Evolutionary conservation across 2,329 filamentous ascomycete species (phyloP).

Genomic region (Diaporthe amygdali): DNA sequence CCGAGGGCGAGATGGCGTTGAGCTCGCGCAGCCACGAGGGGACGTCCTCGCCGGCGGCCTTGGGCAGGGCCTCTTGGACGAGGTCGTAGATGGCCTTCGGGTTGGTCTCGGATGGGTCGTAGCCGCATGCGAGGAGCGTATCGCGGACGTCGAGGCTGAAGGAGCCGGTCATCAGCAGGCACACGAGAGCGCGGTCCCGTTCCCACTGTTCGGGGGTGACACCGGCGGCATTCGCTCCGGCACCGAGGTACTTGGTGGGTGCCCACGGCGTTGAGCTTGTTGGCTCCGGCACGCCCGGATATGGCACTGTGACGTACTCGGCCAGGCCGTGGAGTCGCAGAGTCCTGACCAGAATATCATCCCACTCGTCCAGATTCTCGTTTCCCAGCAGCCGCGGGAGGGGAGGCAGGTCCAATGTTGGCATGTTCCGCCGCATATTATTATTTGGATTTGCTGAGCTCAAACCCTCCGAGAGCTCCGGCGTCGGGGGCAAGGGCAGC

Average conservation of each 20-base stretch:
- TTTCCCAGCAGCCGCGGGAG: conserved; percentile 19
- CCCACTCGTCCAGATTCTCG: conserved; percentile 26
- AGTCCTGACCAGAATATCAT: conserved; percentile 21
- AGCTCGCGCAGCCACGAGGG: conserved; percentile 22
- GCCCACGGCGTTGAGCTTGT: not conserved
- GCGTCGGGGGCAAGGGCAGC: not conserved
- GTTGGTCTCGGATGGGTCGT: conserved; percentile 20
- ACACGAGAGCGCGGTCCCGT: conserved; percentile 21
- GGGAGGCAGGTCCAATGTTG: conserved; percentile 12
- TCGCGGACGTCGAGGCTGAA: conserved; percentile 24
- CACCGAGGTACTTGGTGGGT: not conserved
- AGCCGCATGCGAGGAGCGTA: conserved; percentile 24
- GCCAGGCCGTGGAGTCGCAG: conserved; percentile 19
- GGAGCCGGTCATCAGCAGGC: conserved; percentile 24
- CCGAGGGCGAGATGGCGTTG: conserved; percentile 14
- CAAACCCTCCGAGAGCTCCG: not conserved
- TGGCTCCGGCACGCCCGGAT: conserved; percentile 20
- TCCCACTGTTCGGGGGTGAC: conserved; percentile 18
- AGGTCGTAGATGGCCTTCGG: conserved; percentile 22
- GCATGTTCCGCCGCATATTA: not conserved
- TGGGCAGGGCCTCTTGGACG: conserved; percentile 20
- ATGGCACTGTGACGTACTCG: conserved; percentile 17
- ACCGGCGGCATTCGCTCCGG: not conserved
- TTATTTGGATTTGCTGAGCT: not conserved
- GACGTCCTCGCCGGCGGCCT: conserved; percentile 20